A percentile compares a stretch with the other conserved stretches of the same genome.
These are phyloP conservation scores for Chenopodium formosanum DNA, from an alignment of 148 eudicot species.

Conservation along the genomic window DNA sequence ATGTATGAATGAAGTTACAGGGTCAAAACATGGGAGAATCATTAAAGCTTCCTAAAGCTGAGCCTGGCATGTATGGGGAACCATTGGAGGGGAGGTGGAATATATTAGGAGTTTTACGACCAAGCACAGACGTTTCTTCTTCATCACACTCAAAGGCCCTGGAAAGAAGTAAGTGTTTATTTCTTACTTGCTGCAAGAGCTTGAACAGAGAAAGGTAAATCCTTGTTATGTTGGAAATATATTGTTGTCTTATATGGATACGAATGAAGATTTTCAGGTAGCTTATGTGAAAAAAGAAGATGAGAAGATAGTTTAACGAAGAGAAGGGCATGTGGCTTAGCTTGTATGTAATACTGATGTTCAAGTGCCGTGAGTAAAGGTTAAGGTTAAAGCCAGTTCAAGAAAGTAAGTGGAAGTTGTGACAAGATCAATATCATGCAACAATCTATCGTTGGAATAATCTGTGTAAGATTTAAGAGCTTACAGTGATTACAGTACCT, in stretches of 20 bases:
- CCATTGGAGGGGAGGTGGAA: not conserved
- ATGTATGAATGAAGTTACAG: conserved; percentile 3
- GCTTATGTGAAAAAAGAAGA: conserved; percentile 9
- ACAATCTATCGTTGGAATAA: not conserved
- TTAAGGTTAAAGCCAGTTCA: conserved; percentile 1
- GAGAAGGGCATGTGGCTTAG: not conserved
- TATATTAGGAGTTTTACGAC: not conserved
- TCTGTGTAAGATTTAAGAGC: conserved; percentile 14
- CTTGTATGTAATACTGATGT: not conserved
- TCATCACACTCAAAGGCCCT: not conserved
- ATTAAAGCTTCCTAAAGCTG: not conserved
- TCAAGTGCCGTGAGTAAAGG: not conserved
- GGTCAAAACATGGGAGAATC: not conserved
- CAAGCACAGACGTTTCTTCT: not conserved
- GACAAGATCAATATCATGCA: conserved; percentile 6
- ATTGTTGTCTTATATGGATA: not conserved
- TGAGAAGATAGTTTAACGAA: not conserved
- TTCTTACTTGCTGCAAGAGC: not conserved
- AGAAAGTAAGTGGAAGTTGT: conserved; percentile 3
- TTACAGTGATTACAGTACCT: not conserved
- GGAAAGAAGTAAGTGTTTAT: not conserved
- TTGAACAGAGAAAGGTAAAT: not conserved
- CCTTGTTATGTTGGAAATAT: not conserved
- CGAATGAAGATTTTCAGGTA: conserved; percentile 6
- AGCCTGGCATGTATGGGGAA: conserved; percentile 1